A percentile compares a stretch with the other conserved stretches of the same genome.
These are phyloP conservation scores for Ustilago tritici DNA, from an alignment of 1,284 basidiomycete species.

Conservation along the genomic window DNA sequence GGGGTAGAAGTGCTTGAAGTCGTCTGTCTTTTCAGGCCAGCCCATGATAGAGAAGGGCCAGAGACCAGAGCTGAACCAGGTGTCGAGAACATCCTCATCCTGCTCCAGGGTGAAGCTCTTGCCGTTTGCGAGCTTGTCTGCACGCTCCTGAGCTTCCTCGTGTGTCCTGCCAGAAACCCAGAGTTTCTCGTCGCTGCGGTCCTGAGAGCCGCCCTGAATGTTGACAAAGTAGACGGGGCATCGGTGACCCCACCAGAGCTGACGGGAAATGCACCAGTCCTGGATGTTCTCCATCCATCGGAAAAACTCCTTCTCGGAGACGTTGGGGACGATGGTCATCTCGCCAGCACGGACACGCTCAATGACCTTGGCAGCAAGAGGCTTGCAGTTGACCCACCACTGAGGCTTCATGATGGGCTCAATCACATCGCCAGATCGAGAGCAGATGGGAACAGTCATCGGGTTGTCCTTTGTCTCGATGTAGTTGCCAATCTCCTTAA, in stretches of 20 bases:
- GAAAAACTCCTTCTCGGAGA: constrained; percentile 94
- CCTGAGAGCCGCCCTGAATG: constrained; percentile 82
- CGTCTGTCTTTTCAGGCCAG: constrained; percentile 80
- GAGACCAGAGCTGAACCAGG: constrained; percentile 97
- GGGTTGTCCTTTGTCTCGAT: constrained; percentile 85
- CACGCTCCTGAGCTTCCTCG: constrained; percentile 85
- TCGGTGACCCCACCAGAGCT: constrained; percentile 99
- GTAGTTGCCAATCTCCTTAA: constrained; percentile 88
- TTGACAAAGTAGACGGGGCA: constrained; percentile 93
- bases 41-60: constrained; percentile 99
- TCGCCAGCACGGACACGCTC: constrained; percentile 79
- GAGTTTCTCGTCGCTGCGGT: constrained; percentile 70
- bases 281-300: constrained; percentile 96
- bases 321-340: constrained; percentile 79
- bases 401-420: constrained; percentile 97
- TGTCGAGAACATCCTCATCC: constrained; percentile 97
- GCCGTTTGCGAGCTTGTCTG: constrained; percentile 79
- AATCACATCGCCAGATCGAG: constrained; percentile 83
- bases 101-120: constrained; percentile 83
- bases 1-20: constrained; percentile 80
- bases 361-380: constrained; percentile 78
- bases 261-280: constrained; percentile 99
- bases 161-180: constrained; percentile 88
- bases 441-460: constrained; percentile 69
- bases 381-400: constrained; percentile 98